These are phyloP conservation scores for Umbelopsis sp. DNA, from an alignment of 192 early-diverging fungal species.

Conservation along the genomic window DNA sequence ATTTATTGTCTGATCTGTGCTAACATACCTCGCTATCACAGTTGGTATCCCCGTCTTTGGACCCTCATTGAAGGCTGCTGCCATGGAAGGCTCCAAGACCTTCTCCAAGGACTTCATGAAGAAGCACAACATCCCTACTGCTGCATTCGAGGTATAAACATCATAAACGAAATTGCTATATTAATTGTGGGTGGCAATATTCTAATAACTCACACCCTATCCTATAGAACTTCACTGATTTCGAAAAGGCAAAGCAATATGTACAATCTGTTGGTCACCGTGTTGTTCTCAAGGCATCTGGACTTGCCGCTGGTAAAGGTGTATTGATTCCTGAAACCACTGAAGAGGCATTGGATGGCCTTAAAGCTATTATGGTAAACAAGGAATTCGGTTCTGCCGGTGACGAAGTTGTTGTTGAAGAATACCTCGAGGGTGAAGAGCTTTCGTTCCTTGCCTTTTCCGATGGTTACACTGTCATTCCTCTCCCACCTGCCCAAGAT, in stretches of 20 bases:
- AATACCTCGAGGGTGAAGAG: conserved; percentile 92
- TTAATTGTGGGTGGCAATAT: too few relatives aligned
- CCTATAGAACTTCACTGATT: conserved; percentile 75
- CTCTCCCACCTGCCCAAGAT: conserved; percentile 95
- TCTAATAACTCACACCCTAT: conserved; percentile 26
- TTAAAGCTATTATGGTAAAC: conserved; percentile 90
- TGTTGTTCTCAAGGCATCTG: conserved; percentile 95
- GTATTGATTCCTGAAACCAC: conserved; percentile 87
- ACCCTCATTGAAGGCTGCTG: conserved; percentile 85
- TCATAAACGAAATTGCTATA: conserved; percentile 3
- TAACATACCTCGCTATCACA: conserved; percentile 29
- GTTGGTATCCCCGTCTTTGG: conserved; percentile 93
- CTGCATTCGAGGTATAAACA: conserved; percentile 68
- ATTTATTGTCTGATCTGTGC: neutral
- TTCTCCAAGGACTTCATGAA: conserved; percentile 99
- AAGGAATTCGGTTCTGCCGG: conserved; percentile 88
- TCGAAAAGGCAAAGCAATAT: conserved; percentile 67
- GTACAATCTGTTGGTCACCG: conserved; percentile 59
- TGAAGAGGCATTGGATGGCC: conserved; percentile 82
- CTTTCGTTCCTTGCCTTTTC: conserved; percentile 89
- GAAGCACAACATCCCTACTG: conserved; percentile 94
- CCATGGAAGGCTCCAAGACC: conserved; percentile 97
- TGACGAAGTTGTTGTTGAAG: conserved; percentile 94
- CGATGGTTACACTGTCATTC: conserved; percentile 91
- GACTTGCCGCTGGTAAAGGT: conserved; percentile 97